Conservation (phyloP, 306 rosid species). For the Glycine soja region DNA sequence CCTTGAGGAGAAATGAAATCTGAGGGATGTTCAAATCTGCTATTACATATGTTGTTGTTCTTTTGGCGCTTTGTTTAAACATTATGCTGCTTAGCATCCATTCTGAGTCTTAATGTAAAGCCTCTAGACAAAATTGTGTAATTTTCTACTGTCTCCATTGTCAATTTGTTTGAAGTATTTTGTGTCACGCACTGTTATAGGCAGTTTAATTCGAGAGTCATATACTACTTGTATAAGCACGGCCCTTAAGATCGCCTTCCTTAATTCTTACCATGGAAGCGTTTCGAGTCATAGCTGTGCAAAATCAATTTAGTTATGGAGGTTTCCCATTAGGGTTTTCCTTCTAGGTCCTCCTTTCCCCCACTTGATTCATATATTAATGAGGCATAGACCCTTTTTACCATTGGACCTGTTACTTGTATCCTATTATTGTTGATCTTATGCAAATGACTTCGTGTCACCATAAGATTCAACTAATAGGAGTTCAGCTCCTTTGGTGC, state of each 20-base stretch:
- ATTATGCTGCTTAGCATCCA: background rate
- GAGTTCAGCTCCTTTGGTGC: constrained; percentile 50
- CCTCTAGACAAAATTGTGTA: background rate
- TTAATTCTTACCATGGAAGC: constrained; percentile 62
- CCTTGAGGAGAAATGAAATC: constrained; percentile 54
- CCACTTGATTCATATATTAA: constrained; percentile 46
- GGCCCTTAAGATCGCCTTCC: constrained; percentile 99
- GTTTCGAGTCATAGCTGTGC: constrained; percentile 92
- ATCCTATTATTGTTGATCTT: constrained; percentile 33
- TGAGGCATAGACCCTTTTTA: constrained; percentile 52
- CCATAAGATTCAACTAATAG: constrained; percentile 43
- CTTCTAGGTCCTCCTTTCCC: constrained; percentile 54
- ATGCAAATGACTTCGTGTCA: constrained; percentile 34
- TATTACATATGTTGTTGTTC: background rate
- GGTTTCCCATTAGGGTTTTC: constrained; percentile 77
- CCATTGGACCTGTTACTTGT: constrained; percentile 42
- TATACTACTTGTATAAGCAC: constrained; percentile 48
- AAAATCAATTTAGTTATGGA: constrained; percentile 47
- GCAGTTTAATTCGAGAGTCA: too few species aligned
- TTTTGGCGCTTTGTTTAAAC: background rate
- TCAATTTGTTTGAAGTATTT: background rate
- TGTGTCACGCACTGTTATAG: background rate
- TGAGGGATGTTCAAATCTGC: constrained; percentile 50
- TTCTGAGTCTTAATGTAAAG: background rate
- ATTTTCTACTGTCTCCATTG: background rate